Conservation (phyloP, 306 rosid species). For the Sicyos edulis region DNA sequence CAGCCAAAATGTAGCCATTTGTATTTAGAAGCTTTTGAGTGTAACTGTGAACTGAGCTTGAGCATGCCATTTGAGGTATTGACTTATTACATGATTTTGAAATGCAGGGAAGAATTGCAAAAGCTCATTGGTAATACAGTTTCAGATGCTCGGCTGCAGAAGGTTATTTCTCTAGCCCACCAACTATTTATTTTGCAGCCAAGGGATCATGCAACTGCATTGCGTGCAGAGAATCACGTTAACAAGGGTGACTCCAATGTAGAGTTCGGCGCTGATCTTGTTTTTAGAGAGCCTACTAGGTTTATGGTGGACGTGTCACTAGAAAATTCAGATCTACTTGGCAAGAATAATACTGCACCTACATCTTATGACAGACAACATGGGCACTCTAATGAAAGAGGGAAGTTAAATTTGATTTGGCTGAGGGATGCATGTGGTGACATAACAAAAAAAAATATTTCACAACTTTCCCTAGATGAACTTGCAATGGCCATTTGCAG, state of each 20-base stretch:
- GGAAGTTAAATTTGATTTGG: slow-evolving; percentile 52
- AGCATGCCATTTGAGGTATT: slow-evolving; percentile 5
- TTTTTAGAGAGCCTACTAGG: slow-evolving; percentile 68
- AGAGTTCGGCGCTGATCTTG: slow-evolving; percentile 84
- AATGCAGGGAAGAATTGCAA: slow-evolving; percentile 65
- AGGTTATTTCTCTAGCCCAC: slow-evolving; percentile 58
- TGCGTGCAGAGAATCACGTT: slow-evolving; percentile 26
- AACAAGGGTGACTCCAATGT: slow-evolving; percentile 32
- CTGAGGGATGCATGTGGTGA: slow-evolving; percentile 70
- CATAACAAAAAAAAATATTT: slow-evolving; percentile 39
- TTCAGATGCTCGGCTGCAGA: slow-evolving; percentile 53
- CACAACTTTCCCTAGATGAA: slow-evolving; percentile 69
- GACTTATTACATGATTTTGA: slow-evolving; percentile 23
- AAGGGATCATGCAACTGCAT: slow-evolving; percentile 28
- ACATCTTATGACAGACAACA: slow-evolving; percentile 40
- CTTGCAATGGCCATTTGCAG: slow-evolving; percentile 86
- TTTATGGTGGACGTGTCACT: slow-evolving; percentile 70
- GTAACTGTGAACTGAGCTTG: slow-evolving; percentile 13
- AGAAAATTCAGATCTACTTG: slow-evolving; percentile 56
- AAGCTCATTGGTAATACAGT: slow-evolving; percentile 53
- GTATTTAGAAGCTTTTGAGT: neutral
- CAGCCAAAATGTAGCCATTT: neutral
- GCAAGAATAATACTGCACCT: slow-evolving; percentile 39
- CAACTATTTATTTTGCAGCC: slow-evolving; percentile 58
- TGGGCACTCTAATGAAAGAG: slow-evolving; percentile 31